Evolutionary conservation across 306 rosid species (phyloP), one percentile per base, ranked within the genome.

Genomic region (Prunus padus): DNA sequence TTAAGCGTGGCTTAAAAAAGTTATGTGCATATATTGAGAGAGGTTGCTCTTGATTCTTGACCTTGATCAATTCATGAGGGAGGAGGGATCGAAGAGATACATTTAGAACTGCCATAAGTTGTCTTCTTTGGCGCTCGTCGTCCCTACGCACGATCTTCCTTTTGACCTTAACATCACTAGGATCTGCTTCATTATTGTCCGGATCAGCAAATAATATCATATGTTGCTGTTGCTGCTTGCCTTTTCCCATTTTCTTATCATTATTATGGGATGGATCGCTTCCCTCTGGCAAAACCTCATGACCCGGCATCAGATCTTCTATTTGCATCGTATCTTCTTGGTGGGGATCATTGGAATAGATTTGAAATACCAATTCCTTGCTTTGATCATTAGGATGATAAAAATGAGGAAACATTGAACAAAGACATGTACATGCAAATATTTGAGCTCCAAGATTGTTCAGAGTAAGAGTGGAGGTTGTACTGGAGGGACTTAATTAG

Each of bases 51-150:
- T 2, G 76, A 16, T 64, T 52, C 8, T 60, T 73, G 42, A 77
- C 84, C 84, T 77, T 66, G 60, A 80, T 71, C 4, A 57, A 65
- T 47, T 86, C 87, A 69, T 50, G 65, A 64, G 90, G 88, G 46
- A 84, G 82, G 37, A 78, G 72, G 20, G 86, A 81, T 66, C 84
- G 69, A 45, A 86, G 84, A 19, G 90, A 69, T n/a, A 72, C 54
- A 70, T 75, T 66, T n/a, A 79, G 83, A 44, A 71, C 42, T 49
- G 83, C 80, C 84, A 79, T 79, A 37, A 73, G 71, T 65, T 76
- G 86, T 73, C 90, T 79, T 74, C 90, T 74, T 74, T 87, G 84
- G 30, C 82, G 73, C 30, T 87, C 88, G 72, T 54, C 79, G 73
- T 84, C 86, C 57, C 88, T 79, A 42, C 86, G 90, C 76, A 84